Evolutionary conservation across 371 early-diverging fungal species (phyloP).

Genomic region (Actinomucor elegans): DNA sequence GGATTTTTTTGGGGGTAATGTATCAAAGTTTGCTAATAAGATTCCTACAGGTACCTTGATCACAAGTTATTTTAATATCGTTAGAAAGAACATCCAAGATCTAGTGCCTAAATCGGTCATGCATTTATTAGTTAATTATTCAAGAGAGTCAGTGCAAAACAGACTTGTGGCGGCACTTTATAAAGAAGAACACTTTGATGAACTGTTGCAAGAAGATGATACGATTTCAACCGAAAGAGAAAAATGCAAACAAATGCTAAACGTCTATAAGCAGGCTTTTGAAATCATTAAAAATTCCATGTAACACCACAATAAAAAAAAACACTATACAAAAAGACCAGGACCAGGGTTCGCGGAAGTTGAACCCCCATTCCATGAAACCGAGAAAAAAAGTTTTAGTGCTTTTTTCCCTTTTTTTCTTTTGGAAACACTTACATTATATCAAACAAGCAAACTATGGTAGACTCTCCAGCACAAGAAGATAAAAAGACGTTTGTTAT

Average conservation of each 20-base stretch:
- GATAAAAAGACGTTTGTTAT: slow-evolving; percentile 19
- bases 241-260: slow-evolving; percentile 79
- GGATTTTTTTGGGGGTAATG: not conserved
- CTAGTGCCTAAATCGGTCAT: slow-evolving; percentile 93
- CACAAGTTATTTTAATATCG: slow-evolving; percentile 80
- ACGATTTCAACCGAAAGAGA: slow-evolving; percentile 76
- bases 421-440: slow-evolving; percentile 1
- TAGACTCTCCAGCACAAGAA: not conserved
- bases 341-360: slow-evolving; percentile 1
- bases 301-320: slow-evolving; percentile 31
- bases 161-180: slow-evolving; percentile 86
- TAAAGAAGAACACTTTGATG: slow-evolving; percentile 71
- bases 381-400: not conserved
- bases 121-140: slow-evolving; percentile 80
- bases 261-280: slow-evolving; percentile 83
- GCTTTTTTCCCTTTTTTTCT: not conserved
- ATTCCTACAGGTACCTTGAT: slow-evolving; percentile 62
- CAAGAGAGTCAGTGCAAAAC: slow-evolving; percentile 79
- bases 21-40: not conserved
- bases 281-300: slow-evolving; percentile 75
- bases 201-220: slow-evolving; percentile 85
- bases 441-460: not conserved
- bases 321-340: not conserved
- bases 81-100: slow-evolving; percentile 85
- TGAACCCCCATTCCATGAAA: too few species aligned